Conservation (phyloP, 768 basidiomycete species). For the Crucibulum laeve region DNA sequence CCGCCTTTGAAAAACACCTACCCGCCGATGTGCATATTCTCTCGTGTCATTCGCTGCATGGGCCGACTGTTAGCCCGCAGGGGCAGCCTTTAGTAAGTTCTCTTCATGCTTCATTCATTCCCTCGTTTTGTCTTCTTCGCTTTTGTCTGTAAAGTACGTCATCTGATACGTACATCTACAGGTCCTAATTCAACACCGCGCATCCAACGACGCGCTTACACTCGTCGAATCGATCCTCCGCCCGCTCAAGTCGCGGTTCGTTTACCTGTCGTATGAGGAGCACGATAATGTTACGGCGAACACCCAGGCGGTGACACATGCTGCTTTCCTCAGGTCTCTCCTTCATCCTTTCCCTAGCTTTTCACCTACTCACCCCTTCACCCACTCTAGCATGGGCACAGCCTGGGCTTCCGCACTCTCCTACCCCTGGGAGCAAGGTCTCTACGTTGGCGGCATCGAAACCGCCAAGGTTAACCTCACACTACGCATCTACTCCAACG, state of each 20-base stretch:
- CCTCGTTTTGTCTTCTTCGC: background rate
- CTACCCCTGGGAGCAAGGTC: slow-evolving; percentile 95
- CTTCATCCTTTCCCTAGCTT: background rate
- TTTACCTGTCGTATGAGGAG: slow-evolving; percentile 93
- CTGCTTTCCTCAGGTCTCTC: slow-evolving; percentile 85
- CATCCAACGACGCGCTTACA: slow-evolving; percentile 61
- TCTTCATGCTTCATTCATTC: background rate
- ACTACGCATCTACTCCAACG: slow-evolving; percentile 92
- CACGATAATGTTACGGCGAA: slow-evolving; percentile 97
- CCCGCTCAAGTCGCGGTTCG: slow-evolving; percentile 79
- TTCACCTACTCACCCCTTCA: background rate
- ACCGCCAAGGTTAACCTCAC: slow-evolving; percentile 97
- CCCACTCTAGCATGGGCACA: slow-evolving; percentile 81
- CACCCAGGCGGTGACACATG: slow-evolving; percentile 97
- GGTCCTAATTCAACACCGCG: slow-evolving; percentile 89
- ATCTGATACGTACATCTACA: too few species aligned
- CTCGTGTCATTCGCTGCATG: slow-evolving; percentile 93
- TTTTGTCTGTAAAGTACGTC: too few species aligned
- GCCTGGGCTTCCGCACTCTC: slow-evolving; percentile 77
- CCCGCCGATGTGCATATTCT: slow-evolving; percentile 86
- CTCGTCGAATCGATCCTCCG: slow-evolving; percentile 81
- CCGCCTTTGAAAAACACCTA: slow-evolving; percentile 84
- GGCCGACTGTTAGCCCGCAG: slow-evolving; percentile 80
- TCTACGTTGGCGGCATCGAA: slow-evolving; percentile 96
- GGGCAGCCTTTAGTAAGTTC: slow-evolving; percentile 83